Base-by-base conservation (phyloP, 352 stramenopile genomes). In the Globisporangium apiculatum region DNA sequence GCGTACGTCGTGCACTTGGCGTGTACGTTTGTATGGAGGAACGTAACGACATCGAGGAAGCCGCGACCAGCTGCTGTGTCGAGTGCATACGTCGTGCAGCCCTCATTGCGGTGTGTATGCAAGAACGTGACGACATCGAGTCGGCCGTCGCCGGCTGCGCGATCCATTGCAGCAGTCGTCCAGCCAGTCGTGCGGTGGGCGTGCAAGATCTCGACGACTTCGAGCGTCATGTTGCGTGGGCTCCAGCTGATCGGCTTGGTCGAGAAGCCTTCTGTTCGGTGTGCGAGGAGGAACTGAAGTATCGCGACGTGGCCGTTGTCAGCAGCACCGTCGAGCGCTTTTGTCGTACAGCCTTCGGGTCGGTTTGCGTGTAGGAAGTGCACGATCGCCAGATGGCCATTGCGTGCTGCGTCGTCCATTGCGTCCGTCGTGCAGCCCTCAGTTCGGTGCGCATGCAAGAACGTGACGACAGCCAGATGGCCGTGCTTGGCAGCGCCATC, bases 91-190 rank as follows among this genome's bases (percentile, higher is more conserved):
- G 35, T 38, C 7, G 50, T 63, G n/a, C 52, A 63, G 3, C 57
- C 50, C 47, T 63, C 57, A 10, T n/a, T 60, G 3, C 50, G 57
- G 6, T 63, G 41, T 17, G 48, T 35, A 15, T 60, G 57, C 1
- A 63, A 38, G 12, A 63, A 64, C 7, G 6, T 9, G 15, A 60
- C 42, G 11, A 60, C 48, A 11, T 64, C 58, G 24, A 64, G 51
- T 15, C 42, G 36, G 18, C 60, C 60, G 2, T 49, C 48, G 7
- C 48, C 51, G 2, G 53, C 60, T 47, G 60, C 60, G 18, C 42
- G 48, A 43, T 65, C 60, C 60, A 65, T 65, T 18, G 60, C 60
- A 4, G 53, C 51, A 11, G 60, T 61, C 3, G 58, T 58, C 58
- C 58, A 57, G 11, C 58, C 58, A 31, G 43, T 62, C 2, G 18